phyloP scores from a whole-genome alignment of 2,329 filamentous ascomycete genomes.

The Cytospora mali region DNA sequence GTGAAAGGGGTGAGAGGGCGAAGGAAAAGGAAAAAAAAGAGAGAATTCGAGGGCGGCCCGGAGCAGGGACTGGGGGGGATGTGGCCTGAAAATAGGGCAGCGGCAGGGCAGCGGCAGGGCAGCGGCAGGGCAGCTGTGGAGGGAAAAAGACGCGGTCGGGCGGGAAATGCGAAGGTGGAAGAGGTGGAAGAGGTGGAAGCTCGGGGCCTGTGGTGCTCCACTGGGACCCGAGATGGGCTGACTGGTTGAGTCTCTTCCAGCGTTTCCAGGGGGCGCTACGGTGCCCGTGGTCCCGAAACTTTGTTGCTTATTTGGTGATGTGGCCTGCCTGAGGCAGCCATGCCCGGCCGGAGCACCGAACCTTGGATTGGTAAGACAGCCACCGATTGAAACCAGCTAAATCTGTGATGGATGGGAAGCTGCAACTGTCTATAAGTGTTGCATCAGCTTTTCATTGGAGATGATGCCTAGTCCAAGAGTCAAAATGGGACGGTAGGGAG shows the following conservation, averaged over 20 bases:
- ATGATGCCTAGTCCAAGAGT: background rate
- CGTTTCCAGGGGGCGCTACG: slow-evolving; percentile 17
- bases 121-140: slow-evolving; percentile 32
- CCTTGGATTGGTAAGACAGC: background rate
- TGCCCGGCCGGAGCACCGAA: slow-evolving; percentile 28
- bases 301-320: slow-evolving; percentile 1
- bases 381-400: background rate
- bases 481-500: slow-evolving; percentile 3
- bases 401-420: background rate
- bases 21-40: slow-evolving; percentile 12
- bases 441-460: background rate
- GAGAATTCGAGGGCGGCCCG: slow-evolving; percentile 4
- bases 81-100: slow-evolving; percentile 3
- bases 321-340: slow-evolving; percentile 17
- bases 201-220: slow-evolving; percentile 24
- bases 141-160: slow-evolving; percentile 22
- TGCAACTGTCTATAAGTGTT: background rate
- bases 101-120: slow-evolving; percentile 8
- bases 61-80: background rate
- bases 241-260: slow-evolving; percentile 18
- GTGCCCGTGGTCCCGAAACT: slow-evolving; percentile 27
- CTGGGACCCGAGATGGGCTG: slow-evolving; percentile 26
- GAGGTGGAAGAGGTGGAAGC: slow-evolving; percentile 18
- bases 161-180: slow-evolving; percentile 12
- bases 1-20: slow-evolving; percentile 31